A percentile compares a stretch with the other conserved stretches of the same genome.
phyloP scores from a whole-genome alignment of 352 stramenopile species.

The Peronospora farinosa region DNA sequence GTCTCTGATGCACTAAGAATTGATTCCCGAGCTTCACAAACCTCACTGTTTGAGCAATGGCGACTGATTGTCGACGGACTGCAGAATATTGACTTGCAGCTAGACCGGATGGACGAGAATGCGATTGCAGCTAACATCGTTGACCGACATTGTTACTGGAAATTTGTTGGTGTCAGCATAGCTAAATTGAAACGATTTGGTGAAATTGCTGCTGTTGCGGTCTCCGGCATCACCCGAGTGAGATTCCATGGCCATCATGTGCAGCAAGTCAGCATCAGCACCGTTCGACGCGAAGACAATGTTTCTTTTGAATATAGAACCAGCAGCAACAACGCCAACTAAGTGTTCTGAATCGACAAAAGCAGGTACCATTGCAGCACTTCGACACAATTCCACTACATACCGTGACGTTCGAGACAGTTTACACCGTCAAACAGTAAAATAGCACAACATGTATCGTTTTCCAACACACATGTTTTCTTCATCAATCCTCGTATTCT shows the following conservation, averaged over 20 bases:
- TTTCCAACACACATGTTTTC: slow-evolving; percentile 7
- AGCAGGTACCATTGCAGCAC: not conserved
- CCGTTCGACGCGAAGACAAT: slow-evolving; percentile 11
- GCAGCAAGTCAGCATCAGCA: slow-evolving; percentile 14
- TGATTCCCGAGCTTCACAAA: slow-evolving; percentile 3
- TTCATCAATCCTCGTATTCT: slow-evolving; percentile 20
- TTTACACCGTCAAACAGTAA: slow-evolving; percentile 5
- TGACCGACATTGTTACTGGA: slow-evolving; percentile 25
- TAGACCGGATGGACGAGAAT: slow-evolving; percentile 19
- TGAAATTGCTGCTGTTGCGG: slow-evolving; percentile 11
- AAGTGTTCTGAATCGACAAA: not conserved
- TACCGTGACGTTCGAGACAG: slow-evolving; percentile 5
- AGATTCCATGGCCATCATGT: slow-evolving; percentile 20
- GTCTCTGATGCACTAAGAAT: slow-evolving; percentile 3
- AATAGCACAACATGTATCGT: slow-evolving; percentile 3
- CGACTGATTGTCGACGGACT: slow-evolving; percentile 28
- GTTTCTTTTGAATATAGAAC: slow-evolving; percentile 7
- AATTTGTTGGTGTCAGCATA: slow-evolving; percentile 20
- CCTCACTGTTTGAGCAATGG: slow-evolving; percentile 30
- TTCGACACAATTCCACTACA: not conserved
- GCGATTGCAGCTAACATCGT: slow-evolving; percentile 7
- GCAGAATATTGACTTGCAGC: slow-evolving; percentile 31
- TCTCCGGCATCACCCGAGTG: slow-evolving; percentile 27
- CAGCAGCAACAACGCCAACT: not conserved
- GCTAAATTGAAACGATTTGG: slow-evolving; percentile 17